A percentile compares a stretch with the other conserved stretches of the same genome.
Evolutionary conservation across 2,329 filamentous ascomycete species (phyloP).

Genomic region (Teratosphaeria nubilosa): DNA sequence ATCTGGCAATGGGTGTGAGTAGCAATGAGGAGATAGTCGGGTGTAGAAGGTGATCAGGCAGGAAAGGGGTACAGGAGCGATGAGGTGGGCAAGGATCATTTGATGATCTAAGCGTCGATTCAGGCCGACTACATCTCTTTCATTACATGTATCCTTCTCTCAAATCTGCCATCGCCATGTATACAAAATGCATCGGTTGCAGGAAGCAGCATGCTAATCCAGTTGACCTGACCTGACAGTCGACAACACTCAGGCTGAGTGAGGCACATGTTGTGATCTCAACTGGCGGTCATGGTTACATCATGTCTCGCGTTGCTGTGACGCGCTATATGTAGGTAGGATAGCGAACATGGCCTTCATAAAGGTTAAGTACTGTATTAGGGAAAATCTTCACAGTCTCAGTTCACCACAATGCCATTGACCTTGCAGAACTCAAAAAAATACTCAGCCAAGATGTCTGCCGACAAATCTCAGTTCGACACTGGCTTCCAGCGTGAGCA

Average conservation of each 20-base stretch:
- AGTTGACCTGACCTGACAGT: not conserved
- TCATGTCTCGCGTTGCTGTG: not conserved
- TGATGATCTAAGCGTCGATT: not conserved
- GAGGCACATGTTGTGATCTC: not conserved
- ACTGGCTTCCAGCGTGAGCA: slow-evolving; percentile 4
- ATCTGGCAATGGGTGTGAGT: too few relatives aligned
- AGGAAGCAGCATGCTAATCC: not conserved
- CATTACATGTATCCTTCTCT: not conserved
- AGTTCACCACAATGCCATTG: not conserved
- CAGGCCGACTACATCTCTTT: not conserved
- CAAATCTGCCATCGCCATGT: not conserved
- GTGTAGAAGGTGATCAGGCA: not conserved
- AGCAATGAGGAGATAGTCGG: not conserved
- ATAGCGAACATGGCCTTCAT: not conserved
- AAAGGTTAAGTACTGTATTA: not conserved
- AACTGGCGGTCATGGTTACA: not conserved
- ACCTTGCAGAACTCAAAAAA: not conserved
- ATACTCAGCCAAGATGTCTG: slow-evolving; percentile 9
- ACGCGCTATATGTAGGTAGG: not conserved
- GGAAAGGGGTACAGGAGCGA: not conserved
- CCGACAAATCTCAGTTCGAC: slow-evolving; percentile 22
- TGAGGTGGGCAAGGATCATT: not conserved
- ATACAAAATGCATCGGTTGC: not conserved
- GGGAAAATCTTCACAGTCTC: not conserved
- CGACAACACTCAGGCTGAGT: too few relatives aligned